These are phyloP conservation scores for Chytriomyces hyalinus DNA, from an alignment of 192 early-diverging fungal species.

Conservation along the genomic window DNA sequence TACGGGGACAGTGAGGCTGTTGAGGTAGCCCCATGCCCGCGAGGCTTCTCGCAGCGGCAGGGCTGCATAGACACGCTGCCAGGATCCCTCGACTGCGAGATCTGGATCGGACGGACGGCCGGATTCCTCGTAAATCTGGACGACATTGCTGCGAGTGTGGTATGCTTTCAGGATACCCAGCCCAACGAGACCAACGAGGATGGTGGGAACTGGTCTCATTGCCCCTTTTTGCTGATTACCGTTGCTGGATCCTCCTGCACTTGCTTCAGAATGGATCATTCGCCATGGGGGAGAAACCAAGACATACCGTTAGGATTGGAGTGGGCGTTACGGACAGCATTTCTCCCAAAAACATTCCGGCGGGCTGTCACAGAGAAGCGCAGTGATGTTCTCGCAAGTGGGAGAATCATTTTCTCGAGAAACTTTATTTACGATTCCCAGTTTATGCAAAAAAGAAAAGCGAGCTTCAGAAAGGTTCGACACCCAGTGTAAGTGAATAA, in stretches of 20 bases:
- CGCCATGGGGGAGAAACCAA: not conserved
- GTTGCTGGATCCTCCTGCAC: not conserved
- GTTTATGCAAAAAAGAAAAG: too few species aligned
- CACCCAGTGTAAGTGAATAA: too few species aligned
- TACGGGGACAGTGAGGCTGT: conserved; percentile 80
- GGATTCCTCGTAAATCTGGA: conserved; percentile 40
- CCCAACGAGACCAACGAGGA: conserved; percentile 24
- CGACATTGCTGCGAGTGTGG: not conserved
- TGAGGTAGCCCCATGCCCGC: conserved; percentile 88
- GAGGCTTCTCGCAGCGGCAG: conserved; percentile 91
- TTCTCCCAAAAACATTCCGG: not conserved
- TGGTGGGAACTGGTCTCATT: not conserved
- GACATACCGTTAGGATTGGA: too few species aligned
- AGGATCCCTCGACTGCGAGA: conserved; percentile 76
- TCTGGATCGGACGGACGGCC: conserved; percentile 43
- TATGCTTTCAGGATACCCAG: conserved; percentile 22
- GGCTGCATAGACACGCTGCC: conserved; percentile 86
- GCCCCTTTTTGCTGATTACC: not conserved
- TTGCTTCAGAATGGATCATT: not conserved
- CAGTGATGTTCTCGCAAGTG: not conserved
- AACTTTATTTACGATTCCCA: too few species aligned
- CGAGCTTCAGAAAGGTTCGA: too few species aligned
- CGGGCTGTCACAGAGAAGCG: not conserved
- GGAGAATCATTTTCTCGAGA: not conserved
- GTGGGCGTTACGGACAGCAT: not conserved